Conservation (phyloP, 176 grass and related monocot species). For the Luzula sylvatica region DNA sequence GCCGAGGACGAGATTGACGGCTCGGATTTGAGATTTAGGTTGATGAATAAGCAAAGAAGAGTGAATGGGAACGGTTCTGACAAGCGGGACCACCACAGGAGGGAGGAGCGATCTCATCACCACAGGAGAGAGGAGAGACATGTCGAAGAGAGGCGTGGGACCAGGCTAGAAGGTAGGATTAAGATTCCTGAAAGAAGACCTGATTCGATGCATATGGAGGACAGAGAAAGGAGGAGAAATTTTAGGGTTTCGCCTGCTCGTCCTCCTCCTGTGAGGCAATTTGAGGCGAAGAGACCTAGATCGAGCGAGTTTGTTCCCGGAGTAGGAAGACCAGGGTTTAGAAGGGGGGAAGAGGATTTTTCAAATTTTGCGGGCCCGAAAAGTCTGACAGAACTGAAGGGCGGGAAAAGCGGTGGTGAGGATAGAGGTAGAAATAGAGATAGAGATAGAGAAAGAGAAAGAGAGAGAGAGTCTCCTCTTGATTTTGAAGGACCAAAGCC, state of each 20-base stretch:
- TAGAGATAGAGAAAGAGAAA: constrained; percentile 34
- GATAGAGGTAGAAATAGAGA: constrained; percentile 29
- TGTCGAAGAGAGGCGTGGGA: constrained; percentile 25
- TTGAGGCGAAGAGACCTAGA: constrained; percentile 28
- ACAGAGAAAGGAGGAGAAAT: constrained; percentile 39
- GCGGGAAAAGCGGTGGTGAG: constrained; percentile 19
- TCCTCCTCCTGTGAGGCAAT: constrained; percentile 14
- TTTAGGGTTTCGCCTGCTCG: constrained; percentile 42
- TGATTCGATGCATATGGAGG: constrained; percentile 34
- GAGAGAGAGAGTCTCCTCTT: constrained; percentile 33
- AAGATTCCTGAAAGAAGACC: constrained; percentile 56
- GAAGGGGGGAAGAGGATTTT: constrained; percentile 30
- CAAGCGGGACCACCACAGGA: constrained; percentile 11
- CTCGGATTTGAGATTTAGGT: constrained; percentile 73
- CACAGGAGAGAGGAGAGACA: constrained; percentile 34
- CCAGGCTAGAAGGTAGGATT: constrained; percentile 75
- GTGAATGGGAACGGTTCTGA: constrained; percentile 39
- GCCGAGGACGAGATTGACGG: constrained; percentile 32
- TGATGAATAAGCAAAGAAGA: constrained; percentile 61
- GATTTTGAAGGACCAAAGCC: constrained; percentile 72
- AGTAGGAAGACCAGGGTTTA: constrained; percentile 24
- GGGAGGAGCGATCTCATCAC: constrained; percentile 29
- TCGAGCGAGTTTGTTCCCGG: constrained; percentile 35
- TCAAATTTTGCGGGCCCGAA: constrained; percentile 31
- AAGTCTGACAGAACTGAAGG: constrained; percentile 42